Percentiles rank a stretch among this genome's conserved stretches.
These are phyloP conservation scores for Pulveroboletus sp. DNA, from an alignment of 768 basidiomycete species.

Conservation along the genomic window DNA sequence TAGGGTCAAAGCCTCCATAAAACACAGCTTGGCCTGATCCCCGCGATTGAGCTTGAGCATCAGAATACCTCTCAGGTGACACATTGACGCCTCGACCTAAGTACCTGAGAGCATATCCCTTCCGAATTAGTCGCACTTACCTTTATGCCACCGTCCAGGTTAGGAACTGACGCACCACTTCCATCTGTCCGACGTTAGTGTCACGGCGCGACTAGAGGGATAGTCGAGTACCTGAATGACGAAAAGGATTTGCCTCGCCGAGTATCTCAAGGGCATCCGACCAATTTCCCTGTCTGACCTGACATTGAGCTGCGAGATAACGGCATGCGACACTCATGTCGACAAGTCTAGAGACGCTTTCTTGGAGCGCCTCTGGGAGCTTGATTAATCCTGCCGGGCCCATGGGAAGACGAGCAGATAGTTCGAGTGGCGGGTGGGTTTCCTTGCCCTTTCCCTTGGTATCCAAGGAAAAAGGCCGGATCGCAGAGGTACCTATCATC, in stretches of 20 bases:
- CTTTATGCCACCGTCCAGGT: conserved; percentile 93
- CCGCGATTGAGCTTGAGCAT: conserved; percentile 93
- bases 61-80: conserved; percentile 86
- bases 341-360: conserved; percentile 72
- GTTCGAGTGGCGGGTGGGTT: conserved; percentile 34
- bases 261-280: conserved; percentile 88
- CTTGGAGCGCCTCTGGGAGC: conserved; percentile 60
- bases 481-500: conserved; percentile 28
- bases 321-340: conserved; percentile 95
- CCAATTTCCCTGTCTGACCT: conserved; percentile 91
- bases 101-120: neutral
- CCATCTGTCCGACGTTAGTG: conserved; percentile 37
- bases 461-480: conserved; percentile 39
- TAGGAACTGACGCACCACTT: conserved; percentile 72
- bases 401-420: conserved; percentile 60
- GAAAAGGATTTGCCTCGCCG: conserved; percentile 89
- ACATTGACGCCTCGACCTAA: conserved; percentile 98
- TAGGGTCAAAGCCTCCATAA: conserved; percentile 91
- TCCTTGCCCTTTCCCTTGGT: conserved; percentile 67
- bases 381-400: conserved; percentile 72
- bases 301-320: conserved; percentile 94
- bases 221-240: conserved; percentile 52
- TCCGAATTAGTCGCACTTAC: conserved; percentile 38
- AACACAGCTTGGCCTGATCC: conserved; percentile 89
- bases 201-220: neutral